phyloP scores from a whole-genome alignment of 164 flowering plant genomes.

The Magnolia changhungtana region DNA sequence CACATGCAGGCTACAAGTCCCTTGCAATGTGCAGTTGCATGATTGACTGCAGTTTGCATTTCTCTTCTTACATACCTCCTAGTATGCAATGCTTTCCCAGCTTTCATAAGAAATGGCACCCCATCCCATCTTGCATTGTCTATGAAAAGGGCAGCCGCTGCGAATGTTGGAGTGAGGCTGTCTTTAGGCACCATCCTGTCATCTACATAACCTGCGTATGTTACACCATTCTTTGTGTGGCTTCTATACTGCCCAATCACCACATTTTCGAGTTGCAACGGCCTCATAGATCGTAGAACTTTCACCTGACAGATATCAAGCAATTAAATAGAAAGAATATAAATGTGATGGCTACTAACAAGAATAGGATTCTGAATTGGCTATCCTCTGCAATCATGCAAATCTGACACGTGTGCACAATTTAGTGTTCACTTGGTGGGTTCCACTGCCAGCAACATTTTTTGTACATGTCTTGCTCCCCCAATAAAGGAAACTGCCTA shows the following conservation, averaged over 20 bases:
- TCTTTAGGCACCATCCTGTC: constrained; percentile 79
- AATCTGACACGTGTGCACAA: too few species aligned
- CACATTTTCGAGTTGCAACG: constrained; percentile 63
- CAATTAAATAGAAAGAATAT: neutral
- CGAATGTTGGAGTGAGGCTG: constrained; percentile 92
- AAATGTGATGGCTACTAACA: too few species aligned
- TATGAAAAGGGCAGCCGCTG: constrained; percentile 93
- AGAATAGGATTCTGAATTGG: too few species aligned
- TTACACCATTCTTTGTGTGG: constrained; percentile 65
- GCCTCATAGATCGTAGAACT: constrained; percentile 88
- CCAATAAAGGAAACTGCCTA: too few species aligned
- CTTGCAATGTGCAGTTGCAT: too few species aligned
- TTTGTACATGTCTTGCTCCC: too few species aligned
- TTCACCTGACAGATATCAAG: constrained; percentile 56
- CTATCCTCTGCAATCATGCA: too few species aligned
- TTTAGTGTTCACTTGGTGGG: too few species aligned
- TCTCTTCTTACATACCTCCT: constrained; percentile 40
- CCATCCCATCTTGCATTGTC: constrained; percentile 99
- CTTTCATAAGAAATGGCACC: constrained; percentile 97
- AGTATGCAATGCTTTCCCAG: constrained; percentile 87
- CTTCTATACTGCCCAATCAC: constrained; percentile 88
- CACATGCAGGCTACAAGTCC: too few species aligned
- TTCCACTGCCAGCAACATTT: too few species aligned
- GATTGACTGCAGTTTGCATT: too few species aligned
- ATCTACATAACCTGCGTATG: constrained; percentile 79